Evolutionary conservation across 1,284 basidiomycete genomes (phyloP).

Genomic region (Psilocybe mexicana): DNA sequence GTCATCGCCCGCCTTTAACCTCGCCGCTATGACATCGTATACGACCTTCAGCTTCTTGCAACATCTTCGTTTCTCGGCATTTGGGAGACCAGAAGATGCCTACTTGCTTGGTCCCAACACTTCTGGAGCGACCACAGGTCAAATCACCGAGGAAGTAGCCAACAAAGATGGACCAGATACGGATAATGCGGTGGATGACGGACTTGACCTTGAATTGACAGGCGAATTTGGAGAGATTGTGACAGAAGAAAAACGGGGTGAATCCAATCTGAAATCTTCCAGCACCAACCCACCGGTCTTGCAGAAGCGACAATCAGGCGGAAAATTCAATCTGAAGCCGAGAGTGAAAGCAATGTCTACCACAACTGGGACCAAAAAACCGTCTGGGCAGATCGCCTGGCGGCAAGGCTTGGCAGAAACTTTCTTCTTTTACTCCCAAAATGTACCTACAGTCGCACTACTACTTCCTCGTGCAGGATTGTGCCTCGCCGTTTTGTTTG

Average conservation of each 20-base stretch:
- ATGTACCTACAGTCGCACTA: constrained; percentile 72
- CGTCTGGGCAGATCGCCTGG: constrained; percentile 19
- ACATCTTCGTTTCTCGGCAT: constrained; percentile 52
- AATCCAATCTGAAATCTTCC: too few relatives aligned
- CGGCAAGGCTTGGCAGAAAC: constrained; percentile 70
- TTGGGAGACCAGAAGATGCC: neutral
- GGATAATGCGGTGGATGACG: neutral
- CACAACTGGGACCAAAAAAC: neutral
- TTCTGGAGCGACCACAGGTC: neutral
- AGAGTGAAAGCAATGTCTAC: neutral
- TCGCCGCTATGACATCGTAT: constrained; percentile 75
- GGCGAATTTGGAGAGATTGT: neutral
- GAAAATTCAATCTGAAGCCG: neutral
- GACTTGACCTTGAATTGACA: neutral
- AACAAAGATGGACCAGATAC: neutral
- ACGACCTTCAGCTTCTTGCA: constrained; percentile 81
- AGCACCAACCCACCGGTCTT: neutral
- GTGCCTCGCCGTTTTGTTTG: constrained; percentile 65
- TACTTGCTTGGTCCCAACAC: neutral
- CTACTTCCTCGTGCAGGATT: constrained; percentile 81
- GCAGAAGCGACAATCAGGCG: neutral
- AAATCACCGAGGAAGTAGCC: neutral
- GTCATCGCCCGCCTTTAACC: constrained; percentile 73
- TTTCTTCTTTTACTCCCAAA: constrained; percentile 78
- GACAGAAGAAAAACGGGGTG: neutral